Conservation (phyloP, 208 protist genomes). For the Crithidia bombi region DNA sequence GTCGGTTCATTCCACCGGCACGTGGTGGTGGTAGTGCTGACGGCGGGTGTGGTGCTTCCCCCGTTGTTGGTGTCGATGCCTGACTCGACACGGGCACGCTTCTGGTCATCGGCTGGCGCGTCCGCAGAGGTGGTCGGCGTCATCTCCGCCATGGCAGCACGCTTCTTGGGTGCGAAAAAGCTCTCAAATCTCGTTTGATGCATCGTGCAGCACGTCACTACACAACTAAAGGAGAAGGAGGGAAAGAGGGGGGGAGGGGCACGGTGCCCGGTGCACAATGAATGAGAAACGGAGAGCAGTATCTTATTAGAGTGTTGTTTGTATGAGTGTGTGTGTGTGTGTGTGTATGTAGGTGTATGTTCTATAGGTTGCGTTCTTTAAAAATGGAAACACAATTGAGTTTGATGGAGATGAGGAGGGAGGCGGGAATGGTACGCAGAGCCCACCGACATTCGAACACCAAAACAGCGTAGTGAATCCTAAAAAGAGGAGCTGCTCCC, state of each 20-base stretch:
- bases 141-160: not conserved
- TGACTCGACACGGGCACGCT: slow-evolving; percentile 22
- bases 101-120: slow-evolving; percentile 3
- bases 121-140: not conserved
- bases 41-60: not conserved
- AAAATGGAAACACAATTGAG: too few species aligned
- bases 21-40: not conserved
- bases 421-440: too few species aligned
- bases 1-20: slow-evolving; percentile 22
- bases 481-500: too few species aligned
- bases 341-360: not conserved
- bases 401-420: too few species aligned
- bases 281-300: not conserved
- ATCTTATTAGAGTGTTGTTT: not conserved
- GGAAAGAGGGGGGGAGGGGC: not conserved
- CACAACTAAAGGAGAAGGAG: not conserved
- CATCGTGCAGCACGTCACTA: slow-evolving; percentile 7
- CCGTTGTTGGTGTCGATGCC: not conserved
- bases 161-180: slow-evolving; percentile 27
- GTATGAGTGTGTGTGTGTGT: not conserved
- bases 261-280: too few species aligned
- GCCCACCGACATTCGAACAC: too few species aligned
- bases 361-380: not conserved
- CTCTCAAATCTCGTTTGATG: slow-evolving; percentile 31
- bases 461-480: too few species aligned